Conservation (phyloP, 202 grass and related monocot genomes). For the Zoysia matrella region DNA sequence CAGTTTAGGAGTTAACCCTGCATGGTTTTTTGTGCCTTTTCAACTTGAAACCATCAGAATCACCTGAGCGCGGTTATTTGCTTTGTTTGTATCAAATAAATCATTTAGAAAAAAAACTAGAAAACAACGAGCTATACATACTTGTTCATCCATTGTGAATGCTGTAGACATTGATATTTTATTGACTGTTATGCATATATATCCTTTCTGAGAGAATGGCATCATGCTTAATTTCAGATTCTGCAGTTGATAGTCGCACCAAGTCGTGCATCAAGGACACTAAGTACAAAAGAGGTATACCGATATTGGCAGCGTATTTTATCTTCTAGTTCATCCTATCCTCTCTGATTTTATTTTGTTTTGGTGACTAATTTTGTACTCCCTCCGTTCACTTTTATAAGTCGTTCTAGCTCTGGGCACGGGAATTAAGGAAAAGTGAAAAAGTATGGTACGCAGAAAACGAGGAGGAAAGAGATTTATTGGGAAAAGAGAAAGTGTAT, state of each 20-base stretch:
- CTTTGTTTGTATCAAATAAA: neutral
- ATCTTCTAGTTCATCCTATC: constrained; percentile 8
- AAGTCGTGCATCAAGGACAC: constrained; percentile 72
- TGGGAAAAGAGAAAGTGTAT: too few species aligned
- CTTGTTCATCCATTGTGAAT: neutral
- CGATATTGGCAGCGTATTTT: constrained; percentile 5
- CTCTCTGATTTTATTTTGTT: neutral
- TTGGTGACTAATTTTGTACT: neutral
- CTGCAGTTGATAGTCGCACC: constrained; percentile 40
- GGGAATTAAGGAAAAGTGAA: too few species aligned
- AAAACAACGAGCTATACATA: neutral
- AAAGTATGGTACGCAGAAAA: too few species aligned
- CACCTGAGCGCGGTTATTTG: neutral
- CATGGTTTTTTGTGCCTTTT: neutral
- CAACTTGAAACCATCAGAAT: neutral
- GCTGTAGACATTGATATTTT: constrained; percentile 20
- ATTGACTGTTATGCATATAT: constrained; percentile 15
- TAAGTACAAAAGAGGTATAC: constrained; percentile 95
- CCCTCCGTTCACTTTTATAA: too few species aligned
- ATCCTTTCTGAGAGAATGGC: constrained; percentile 3
- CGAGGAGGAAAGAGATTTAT: too few species aligned
- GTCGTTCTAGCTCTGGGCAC: too few species aligned
- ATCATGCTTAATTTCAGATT: constrained; percentile 46
- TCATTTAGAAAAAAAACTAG: neutral
- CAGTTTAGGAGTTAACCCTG: neutral